Base-by-base conservation (phyloP, 192 early-diverging fungal species). In the Phycomyces blakesleeanus region DNA sequence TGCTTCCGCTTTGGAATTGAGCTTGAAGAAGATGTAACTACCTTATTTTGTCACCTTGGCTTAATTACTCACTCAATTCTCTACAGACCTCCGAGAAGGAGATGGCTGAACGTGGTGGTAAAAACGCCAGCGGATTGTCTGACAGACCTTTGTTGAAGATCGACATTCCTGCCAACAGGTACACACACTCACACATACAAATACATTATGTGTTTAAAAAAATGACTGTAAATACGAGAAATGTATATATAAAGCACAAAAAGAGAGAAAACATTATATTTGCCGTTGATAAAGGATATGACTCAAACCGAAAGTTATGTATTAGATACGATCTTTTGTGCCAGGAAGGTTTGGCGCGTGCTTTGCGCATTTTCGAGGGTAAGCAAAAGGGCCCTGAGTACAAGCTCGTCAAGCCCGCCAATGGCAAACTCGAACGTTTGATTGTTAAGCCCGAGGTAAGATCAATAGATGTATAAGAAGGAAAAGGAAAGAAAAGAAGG, bases 1-100 rank as follows among this genome's bases (percentile, higher is more conserved):
- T 97, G 97, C 76, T 99, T 99, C 81, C 89, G 95, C 74, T 97
- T 95, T 76, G 97, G 97, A 60, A 94, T 99, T 66, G 97, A 99
- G 82, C 82, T 99, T 40, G 97, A 99, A 66, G 97, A 99, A 74
- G 94, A 95, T 76, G 90, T 91, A 83, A 55, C 82, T 29, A 61
- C 2, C 25, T 62, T 40, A 51, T 26, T 57, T 40, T 55, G 11
- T 29, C 24, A 42, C 27, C 25, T 37, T 72, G 20, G 16, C n/a
- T 15, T 42, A 9, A 29, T 53, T 51, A 44, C 18, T 62, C 21
- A 40, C 57, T 16, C 39, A 29, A 14, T 20, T 18, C 34, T 18
- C 20, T 15, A 11, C 64, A 91, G 89, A 90, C 90, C 44, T 91
- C 91, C 29, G 88, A 90, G 66, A 87, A 84, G 68, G 90, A 90